phyloP scores from a whole-genome alignment of 2,329 filamentous ascomycete species.

The Beauveria rudraprayagi region DNA sequence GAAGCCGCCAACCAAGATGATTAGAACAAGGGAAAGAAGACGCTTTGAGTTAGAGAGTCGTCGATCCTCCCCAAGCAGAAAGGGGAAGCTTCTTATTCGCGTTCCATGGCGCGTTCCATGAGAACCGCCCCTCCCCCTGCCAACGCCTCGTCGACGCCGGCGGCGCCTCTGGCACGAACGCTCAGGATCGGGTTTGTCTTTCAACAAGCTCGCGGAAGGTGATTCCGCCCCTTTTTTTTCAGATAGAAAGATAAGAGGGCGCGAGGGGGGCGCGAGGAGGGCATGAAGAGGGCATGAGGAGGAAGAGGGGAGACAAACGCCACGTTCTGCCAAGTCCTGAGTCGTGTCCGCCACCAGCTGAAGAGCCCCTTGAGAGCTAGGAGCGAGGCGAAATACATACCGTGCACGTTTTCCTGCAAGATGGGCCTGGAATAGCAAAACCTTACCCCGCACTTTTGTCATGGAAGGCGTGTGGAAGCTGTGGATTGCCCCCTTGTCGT shows the following conservation, averaged over 20 bases:
- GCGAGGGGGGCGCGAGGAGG: not conserved
- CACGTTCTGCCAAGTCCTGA: not conserved
- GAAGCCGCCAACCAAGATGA: not conserved
- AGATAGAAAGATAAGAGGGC: not conserved
- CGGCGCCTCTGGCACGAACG: not conserved
- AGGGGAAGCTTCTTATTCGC: not conserved
- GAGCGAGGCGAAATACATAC: not conserved
- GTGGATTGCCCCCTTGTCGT: not conserved
- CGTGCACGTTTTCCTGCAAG: too few species aligned
- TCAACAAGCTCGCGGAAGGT: not conserved
- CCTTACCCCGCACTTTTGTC: not conserved
- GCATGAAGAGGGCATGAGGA: not conserved
- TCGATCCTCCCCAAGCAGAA: not conserved
- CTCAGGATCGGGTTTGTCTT: constrained; percentile 7
- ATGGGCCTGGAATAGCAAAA: too few species aligned
- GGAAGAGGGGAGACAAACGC: not conserved
- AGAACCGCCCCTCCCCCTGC: too few species aligned
- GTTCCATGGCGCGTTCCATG: not conserved
- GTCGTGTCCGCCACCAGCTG: constrained; percentile 6
- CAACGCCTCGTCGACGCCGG: not conserved
- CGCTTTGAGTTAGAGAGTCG: not conserved
- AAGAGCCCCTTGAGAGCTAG: not conserved
- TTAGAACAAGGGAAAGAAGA: not conserved
- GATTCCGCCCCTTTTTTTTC: not conserved
- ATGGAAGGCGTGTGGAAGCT: constrained; percentile 4